Evolutionary conservation across 768 basidiomycete genomes (phyloP), one percentile per base, ranked within the genome.

Genomic region (Pholiota microspora): DNA sequence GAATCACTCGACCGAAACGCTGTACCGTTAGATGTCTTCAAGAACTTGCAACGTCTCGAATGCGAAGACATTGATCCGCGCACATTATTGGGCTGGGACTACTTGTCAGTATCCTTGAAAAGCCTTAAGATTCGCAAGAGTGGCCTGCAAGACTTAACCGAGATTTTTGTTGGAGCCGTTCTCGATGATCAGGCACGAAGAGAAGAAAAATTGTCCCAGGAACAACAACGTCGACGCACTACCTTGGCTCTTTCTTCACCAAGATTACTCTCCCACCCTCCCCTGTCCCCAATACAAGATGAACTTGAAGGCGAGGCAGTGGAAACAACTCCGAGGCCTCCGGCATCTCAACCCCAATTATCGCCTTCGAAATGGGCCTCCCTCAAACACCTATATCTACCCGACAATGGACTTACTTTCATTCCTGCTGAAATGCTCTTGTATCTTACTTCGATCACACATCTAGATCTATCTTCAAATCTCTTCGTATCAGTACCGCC

Each of bases 381-480:
- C 57, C 78, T 96, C 32, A 85, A 82, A 62, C 79, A 88, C 63
- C 77, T 96, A 4, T 90, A 82, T 23, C 77, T 95, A 4, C 75
- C 88, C 32, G 88, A 92, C 69, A 95, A 94, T 63, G 78, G 82
- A 13, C 75, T 94, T 56, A 92, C 92, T 10, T 92, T 87, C 69
- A 73, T 94, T 58, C 86, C 92, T n/a, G 65, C 83, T 23, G 79
- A 83, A 16, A 72, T 82, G 10, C 74, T 92, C 29, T 78, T 81
- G 5, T 80, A 84, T 64, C 79, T 95, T 50, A 81, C 85, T 38
- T 81, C 87, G 4, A 71, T 98, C 36, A 88, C 87, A 0, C 84
- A 92, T 67, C 83, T 96, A 58, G 92, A 96, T 70, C 80, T 96
- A 36, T 94, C 94, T 16, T 90, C 89, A 36, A 97, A 97, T 67